phyloP scores from a whole-genome alignment of 2,329 filamentous ascomycete genomes.

The Lasiodiplodia gonubiensis region DNA sequence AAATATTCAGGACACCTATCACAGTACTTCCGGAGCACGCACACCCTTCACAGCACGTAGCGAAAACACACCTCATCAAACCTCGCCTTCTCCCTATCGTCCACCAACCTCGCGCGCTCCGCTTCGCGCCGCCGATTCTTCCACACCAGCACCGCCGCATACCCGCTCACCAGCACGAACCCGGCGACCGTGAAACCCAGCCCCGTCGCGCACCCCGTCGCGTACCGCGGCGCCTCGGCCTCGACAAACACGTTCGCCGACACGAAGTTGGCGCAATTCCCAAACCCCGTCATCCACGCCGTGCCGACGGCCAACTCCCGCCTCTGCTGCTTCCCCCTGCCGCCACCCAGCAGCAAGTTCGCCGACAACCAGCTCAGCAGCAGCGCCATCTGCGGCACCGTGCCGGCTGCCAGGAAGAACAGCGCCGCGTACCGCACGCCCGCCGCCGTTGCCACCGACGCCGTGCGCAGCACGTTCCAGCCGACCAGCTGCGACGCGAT shows the following conservation, averaged over 20 bases:
- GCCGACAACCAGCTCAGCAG: constrained; percentile 43
- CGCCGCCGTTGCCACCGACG: constrained; percentile 19
- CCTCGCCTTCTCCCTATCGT: neutral
- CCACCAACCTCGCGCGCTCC: neutral
- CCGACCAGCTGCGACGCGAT: constrained; percentile 32
- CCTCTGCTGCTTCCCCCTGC: too few species aligned
- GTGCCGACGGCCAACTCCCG: constrained; percentile 49
- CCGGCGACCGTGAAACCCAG: constrained; percentile 37
- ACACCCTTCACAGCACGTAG: neutral
- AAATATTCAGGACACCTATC: neutral
- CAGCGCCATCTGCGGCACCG: constrained; percentile 38
- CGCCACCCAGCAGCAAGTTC: too few species aligned
- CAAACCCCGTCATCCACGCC: constrained; percentile 51
- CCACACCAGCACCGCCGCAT: neutral
- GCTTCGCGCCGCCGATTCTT: neutral
- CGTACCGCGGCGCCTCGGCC: constrained; percentile 46
- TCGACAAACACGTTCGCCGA: constrained; percentile 51
- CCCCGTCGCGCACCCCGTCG: constrained; percentile 47
- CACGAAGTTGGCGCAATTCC: constrained; percentile 54
- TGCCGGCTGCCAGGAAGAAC: constrained; percentile 37
- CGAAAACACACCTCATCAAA: neutral
- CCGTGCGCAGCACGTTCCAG: constrained; percentile 37
- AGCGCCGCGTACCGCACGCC: constrained; percentile 36
- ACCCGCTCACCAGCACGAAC: neutral
- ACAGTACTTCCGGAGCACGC: neutral